Conservation (phyloP, 495 filamentous ascomycete genomes). For the Talaromyces stipitatus region DNA sequence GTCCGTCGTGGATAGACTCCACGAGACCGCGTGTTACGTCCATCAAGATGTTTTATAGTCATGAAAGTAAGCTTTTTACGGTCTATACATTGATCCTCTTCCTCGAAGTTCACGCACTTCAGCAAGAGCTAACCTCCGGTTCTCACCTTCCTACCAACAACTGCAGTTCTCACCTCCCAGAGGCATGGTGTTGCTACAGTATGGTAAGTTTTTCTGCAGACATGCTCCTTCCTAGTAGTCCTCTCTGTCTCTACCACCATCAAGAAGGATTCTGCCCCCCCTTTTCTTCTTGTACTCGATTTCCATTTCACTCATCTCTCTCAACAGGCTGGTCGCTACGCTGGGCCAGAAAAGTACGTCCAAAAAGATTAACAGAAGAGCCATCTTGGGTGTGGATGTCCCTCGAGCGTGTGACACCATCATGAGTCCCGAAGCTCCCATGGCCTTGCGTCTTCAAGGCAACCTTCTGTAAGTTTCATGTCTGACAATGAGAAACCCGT, state of each 20-base stretch:
- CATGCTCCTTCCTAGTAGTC: background rate
- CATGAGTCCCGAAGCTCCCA: slow-evolving; percentile 72
- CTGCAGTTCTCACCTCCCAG: slow-evolving; percentile 72
- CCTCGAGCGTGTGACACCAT: slow-evolving; percentile 82
- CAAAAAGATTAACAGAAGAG: slow-evolving; percentile 73
- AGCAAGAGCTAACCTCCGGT: slow-evolving; percentile 5
- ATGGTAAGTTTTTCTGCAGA: slow-evolving; percentile 54
- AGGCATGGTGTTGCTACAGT: slow-evolving; percentile 91
- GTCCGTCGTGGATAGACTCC: too few relatives aligned
- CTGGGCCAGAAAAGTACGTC: slow-evolving; percentile 67
- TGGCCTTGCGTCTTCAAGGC: slow-evolving; percentile 87
- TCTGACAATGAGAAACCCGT: background rate
- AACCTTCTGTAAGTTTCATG: slow-evolving; percentile 58
- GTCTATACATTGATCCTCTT: background rate
- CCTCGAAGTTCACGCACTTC: background rate
- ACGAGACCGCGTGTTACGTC: background rate
- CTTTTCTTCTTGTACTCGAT: background rate
- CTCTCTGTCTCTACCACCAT: background rate
- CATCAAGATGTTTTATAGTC: slow-evolving; percentile 78
- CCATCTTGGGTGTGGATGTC: slow-evolving; percentile 82
- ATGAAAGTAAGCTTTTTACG: slow-evolving; percentile 59
- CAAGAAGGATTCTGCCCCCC: background rate
- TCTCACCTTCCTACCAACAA: slow-evolving; percentile 15
- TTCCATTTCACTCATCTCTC: background rate
- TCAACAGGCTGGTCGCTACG: slow-evolving; percentile 79